Evolutionary conservation across 2,329 filamentous ascomycete species (phyloP).

Genomic region (Xylaria sp.): DNA sequence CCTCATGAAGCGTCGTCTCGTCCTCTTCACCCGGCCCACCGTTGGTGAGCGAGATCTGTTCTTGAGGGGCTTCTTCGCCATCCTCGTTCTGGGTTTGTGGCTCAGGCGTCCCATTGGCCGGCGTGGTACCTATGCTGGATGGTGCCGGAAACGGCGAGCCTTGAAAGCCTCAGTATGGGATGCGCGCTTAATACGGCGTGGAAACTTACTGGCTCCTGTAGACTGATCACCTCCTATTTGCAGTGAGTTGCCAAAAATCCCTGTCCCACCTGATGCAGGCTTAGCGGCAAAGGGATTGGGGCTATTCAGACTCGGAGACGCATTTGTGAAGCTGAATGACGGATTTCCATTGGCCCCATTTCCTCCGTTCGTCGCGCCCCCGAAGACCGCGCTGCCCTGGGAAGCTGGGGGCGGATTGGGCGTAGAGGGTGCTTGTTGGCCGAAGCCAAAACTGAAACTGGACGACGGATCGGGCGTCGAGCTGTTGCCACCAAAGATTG

Average conservation of each 20-base stretch:
- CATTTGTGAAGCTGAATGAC: slow-evolving; percentile 46
- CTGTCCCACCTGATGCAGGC: slow-evolving; percentile 31
- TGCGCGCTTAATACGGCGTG: not conserved
- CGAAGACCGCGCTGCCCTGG: slow-evolving; percentile 30
- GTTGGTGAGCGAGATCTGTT: slow-evolving; percentile 71
- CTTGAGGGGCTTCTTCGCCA: slow-evolving; percentile 58
- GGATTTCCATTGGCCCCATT: slow-evolving; percentile 31
- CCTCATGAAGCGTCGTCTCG: slow-evolving; percentile 70
- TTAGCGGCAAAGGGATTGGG: slow-evolving; percentile 34
- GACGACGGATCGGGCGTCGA: slow-evolving; percentile 28
- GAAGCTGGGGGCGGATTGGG: slow-evolving; percentile 27
- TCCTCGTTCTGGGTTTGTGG: slow-evolving; percentile 52
- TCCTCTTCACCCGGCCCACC: slow-evolving; percentile 71
- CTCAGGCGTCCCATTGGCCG: slow-evolving; percentile 61
- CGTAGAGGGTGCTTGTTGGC: slow-evolving; percentile 31
- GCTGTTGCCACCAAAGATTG: slow-evolving; percentile 25
- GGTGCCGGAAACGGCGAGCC: slow-evolving; percentile 53
- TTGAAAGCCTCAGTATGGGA: slow-evolving; percentile 20
- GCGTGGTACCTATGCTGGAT: slow-evolving; percentile 63
- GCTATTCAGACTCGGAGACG: slow-evolving; percentile 33
- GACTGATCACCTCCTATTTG: slow-evolving; percentile 41
- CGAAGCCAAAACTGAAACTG: slow-evolving; percentile 32
- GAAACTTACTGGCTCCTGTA: slow-evolving; percentile 47
- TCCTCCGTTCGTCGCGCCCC: slow-evolving; percentile 30
- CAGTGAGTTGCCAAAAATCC: slow-evolving; percentile 28